Evolutionary conservation across 2,329 filamentous ascomycete species (phyloP), one percentile per base, ranked within the genome.

Genomic region (Corinectria fuckeliana): DNA sequence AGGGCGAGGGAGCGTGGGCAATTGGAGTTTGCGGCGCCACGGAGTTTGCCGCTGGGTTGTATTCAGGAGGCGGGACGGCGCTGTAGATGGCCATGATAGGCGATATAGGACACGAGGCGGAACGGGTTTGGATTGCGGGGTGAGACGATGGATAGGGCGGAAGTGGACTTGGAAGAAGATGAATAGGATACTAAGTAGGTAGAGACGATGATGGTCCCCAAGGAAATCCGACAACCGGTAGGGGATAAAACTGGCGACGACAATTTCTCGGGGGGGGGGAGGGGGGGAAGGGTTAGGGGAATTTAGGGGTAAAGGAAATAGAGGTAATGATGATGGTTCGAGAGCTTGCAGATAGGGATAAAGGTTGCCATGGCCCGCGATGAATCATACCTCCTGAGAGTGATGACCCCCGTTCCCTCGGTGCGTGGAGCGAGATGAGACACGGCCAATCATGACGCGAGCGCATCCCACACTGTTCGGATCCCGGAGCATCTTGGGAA

Each of bases 71-170:
- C 44, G 82, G 81, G 45, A 85, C 81, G 23, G 82, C 80, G 64
- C 75, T 80, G 76, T 79, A 84, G 73, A 85, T 82, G 58, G 82
- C 82, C 81, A 83, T 83, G 69, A 58, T 74, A n/a, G 45, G 53
- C 50, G 64, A 57, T 39, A 21, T 34, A 39, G 36, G 34, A 11
- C 18, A 44, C n/a, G 32, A 34, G 50, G 45, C 16, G 51, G 53
- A 55, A n/a, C 36, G 38, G 38, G 49, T 21, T 47, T 32, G 32
- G 48, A 55, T 41, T 51, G 44, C 52, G 56, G 28, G 48, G 48
- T 57, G 54, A 49, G 34, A 47, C 44, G 36, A 60, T 45, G 41
- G 59, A 49, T 16, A 16, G 6, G 44, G 23, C 6, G 58, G 52
- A 53, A 52, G 56, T 44, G 26, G 13, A 45, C 36, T 42, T 8